Evolutionary conservation across 805 yeast species (phyloP).

Genomic region (Saccharomycopsis schoenii): DNA sequence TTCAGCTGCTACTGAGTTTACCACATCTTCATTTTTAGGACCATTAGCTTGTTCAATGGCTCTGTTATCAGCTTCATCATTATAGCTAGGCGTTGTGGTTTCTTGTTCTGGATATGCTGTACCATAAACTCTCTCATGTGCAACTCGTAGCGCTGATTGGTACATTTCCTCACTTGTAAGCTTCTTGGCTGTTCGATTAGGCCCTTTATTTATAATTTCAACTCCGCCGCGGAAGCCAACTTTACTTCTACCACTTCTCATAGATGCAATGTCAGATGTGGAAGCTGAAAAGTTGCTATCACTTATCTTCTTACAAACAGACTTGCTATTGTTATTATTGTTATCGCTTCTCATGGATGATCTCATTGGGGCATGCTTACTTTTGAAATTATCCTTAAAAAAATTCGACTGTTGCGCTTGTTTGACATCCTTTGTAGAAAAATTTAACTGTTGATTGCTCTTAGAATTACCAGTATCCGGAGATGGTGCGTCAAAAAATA

Average conservation of each 20-base stretch:
- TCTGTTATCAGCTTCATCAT: not conserved
- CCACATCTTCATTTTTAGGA: not conserved
- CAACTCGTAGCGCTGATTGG: conserved; percentile 12
- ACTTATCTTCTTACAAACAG: not conserved
- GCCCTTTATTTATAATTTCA: conserved; percentile 5
- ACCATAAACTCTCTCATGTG: conserved; percentile 13
- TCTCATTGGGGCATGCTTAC: not conserved
- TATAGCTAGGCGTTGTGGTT: not conserved
- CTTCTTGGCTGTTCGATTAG: not conserved
- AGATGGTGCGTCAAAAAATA: not conserved
- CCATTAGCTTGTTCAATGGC: not conserved
- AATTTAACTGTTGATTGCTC: not conserved
- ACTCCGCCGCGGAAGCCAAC: conserved; percentile 14
- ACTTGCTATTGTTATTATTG: not conserved
- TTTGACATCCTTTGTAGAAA: not conserved
- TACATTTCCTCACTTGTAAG: conserved; percentile 10
- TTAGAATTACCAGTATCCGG: not conserved
- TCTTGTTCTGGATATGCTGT: not conserved
- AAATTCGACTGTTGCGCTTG: not conserved
- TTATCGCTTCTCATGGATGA: not conserved
- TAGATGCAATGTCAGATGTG: conserved; percentile 1
- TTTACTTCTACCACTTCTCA: conserved; percentile 10
- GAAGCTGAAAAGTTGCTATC: not conserved
- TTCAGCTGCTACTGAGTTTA: not conserved
- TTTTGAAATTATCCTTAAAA: not conserved